Base-by-base conservation (phyloP, 164 flowering plant genomes). In the Taxillus chinensis region DNA sequence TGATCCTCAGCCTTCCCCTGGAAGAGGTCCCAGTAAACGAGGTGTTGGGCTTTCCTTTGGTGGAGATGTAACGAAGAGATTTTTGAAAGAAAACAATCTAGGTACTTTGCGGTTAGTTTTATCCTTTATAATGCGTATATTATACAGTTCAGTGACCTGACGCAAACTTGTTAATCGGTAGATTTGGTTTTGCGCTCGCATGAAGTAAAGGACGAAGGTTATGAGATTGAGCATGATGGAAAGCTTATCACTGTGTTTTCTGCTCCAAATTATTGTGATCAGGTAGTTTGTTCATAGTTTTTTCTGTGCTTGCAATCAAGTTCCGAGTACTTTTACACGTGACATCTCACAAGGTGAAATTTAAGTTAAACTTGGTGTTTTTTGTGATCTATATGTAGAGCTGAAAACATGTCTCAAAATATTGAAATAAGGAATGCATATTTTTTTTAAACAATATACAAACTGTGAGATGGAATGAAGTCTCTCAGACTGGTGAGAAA, bases 211-310 rank as follows among this genome's bases (percentile, higher is more conserved):
- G 96, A 90, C 73, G 97, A 93, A 76, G 99, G 99, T 5, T 93
- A 89, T 67, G 97, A 93, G 74, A 84, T 93, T 69, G 96, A 89
- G 69, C 99, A 93, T 71, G 91, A 83, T 73, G 97, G 99, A 15
- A 90, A 86, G 75, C 95, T 93, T 15, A 87, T 93, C 52, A 93
- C 99, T 42, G 99, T 93, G 3, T 93, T 93, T 75, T 93, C 99
- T 69, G 99, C 99, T 54, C 99, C 99, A 65, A 93, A 93, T 70
- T 93, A 93, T 59, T 93, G 99, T 82, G 99, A 93, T 73, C 99
- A 93, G 99, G 99, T 93, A 84, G 68, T 39, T 60, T 15, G 8
- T 42, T 41, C 55, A 27, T 6, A 12, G 39, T 58, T 1, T 59
- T 54, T 9, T 7, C 61, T n/a, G 49, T 42, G 17, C 12, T 53